Conservation (phyloP, 179 eudicot species). For the Beta corolliflora region DNA sequence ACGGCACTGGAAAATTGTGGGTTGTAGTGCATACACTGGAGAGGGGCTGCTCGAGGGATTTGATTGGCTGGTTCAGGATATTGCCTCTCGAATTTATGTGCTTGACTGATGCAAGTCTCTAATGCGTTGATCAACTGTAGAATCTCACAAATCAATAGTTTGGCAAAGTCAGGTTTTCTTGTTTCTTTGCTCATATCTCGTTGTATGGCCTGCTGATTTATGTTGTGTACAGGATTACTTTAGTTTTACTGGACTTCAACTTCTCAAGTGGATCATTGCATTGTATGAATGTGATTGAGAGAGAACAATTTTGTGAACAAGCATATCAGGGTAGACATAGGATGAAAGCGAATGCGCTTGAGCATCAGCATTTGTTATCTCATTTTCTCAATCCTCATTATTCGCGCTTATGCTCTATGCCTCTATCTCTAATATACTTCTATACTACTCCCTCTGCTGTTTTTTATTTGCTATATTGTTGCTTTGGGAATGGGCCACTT, state of each 20-base stretch:
- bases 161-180: neutral
- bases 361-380: neutral
- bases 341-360: neutral
- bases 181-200: neutral
- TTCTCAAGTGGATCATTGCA: neutral
- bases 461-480: too few relatives aligned
- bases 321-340: neutral
- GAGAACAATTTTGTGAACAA: neutral
- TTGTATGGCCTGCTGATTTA: neutral
- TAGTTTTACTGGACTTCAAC: neutral
- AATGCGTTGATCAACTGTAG: neutral
- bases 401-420: too few relatives aligned
- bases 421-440: too few relatives aligned
- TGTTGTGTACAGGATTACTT: neutral
- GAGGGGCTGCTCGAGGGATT: conserved; percentile 89
- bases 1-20: conserved; percentile 91
- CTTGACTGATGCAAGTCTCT: conserved; percentile 57
- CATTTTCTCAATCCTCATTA: too few relatives aligned
- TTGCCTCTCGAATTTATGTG: conserved; percentile 92
- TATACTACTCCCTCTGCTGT: too few relatives aligned
- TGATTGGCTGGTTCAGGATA: conserved; percentile 96
- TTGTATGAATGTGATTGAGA: neutral
- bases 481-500: too few relatives aligned
- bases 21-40: conserved; percentile 97
- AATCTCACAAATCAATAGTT: neutral